These are phyloP conservation scores for Pichia cactophila DNA, from an alignment of 1,139 yeast genomes.

Conservation along the genomic window DNA sequence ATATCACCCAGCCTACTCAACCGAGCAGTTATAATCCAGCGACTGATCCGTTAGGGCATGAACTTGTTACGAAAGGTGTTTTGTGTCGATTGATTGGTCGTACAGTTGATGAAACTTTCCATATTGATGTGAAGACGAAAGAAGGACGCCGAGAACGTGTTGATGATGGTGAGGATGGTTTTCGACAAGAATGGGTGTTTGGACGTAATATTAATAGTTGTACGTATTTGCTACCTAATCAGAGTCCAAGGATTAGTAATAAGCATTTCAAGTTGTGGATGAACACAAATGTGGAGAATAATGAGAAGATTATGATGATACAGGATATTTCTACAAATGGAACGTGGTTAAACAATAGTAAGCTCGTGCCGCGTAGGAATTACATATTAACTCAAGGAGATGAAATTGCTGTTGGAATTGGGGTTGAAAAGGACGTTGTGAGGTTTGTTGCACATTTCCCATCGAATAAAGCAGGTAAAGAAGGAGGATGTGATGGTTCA, in stretches of 20 bases:
- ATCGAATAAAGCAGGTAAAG: slow-evolving; percentile 11
- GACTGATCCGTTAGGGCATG: slow-evolving; percentile 31
- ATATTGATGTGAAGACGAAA: slow-evolving; percentile 28
- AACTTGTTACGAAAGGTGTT: slow-evolving; percentile 35
- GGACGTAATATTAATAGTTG: slow-evolving; percentile 59
- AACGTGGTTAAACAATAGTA: slow-evolving; percentile 68
- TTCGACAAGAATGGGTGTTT: slow-evolving; percentile 57
- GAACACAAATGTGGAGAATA: slow-evolving; percentile 30
- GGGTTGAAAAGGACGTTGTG: slow-evolving; percentile 70
- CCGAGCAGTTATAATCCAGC: slow-evolving; percentile 33
- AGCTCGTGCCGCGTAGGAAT: slow-evolving; percentile 72
- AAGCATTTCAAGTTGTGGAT: slow-evolving; percentile 70
- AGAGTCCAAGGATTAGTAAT: slow-evolving; percentile 67
- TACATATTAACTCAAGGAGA: slow-evolving; percentile 87
- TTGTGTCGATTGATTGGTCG: slow-evolving; percentile 59
- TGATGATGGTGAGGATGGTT: slow-evolving; percentile 28
- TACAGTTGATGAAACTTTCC: slow-evolving; percentile 20
- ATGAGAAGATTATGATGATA: slow-evolving; percentile 38
- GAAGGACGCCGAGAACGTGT: slow-evolving; percentile 14
- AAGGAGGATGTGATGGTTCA: neutral
- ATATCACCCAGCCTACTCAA: slow-evolving; percentile 58
- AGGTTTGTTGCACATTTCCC: slow-evolving; percentile 64
- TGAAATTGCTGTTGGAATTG: slow-evolving; percentile 84
- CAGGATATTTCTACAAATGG: slow-evolving; percentile 84
- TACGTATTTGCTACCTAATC: slow-evolving; percentile 53